Evolutionary conservation across 805 yeast species (phyloP).

Genomic region (Wickerhamiella kazuoi): DNA sequence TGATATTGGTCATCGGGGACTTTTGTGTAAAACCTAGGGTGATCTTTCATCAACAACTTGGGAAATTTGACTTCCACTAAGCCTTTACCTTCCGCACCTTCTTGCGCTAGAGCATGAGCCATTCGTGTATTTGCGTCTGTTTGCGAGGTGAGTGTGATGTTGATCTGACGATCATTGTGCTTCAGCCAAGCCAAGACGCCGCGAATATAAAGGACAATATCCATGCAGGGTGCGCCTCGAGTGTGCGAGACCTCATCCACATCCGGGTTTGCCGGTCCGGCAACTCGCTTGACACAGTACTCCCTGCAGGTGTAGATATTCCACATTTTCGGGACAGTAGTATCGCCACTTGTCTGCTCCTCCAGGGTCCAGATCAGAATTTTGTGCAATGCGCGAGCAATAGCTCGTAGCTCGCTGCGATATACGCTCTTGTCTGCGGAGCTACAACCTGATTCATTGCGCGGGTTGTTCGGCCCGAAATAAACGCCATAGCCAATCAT

Average conservation of each 20-base stretch:
- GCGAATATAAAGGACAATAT: slow-evolving; percentile 6
- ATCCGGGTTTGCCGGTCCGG: neutral
- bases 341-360: neutral
- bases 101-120: slow-evolving; percentile 1
- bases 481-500: slow-evolving; percentile 5
- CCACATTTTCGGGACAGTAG: neutral
- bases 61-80: neutral
- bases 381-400: slow-evolving; percentile 2
- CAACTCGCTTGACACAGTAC: slow-evolving; percentile 2
- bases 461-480: slow-evolving; percentile 5
- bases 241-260: slow-evolving; percentile 1
- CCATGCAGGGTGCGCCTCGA: slow-evolving; percentile 7
- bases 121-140: neutral
- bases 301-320: slow-evolving; percentile 5
- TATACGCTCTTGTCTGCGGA: slow-evolving; percentile 3
- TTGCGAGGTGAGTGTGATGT: neutral
- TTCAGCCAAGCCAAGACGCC: slow-evolving; percentile 2
- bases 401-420: slow-evolving; percentile 7
- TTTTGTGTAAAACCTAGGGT: neutral
- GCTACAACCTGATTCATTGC: slow-evolving; percentile 4
- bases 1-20: neutral
- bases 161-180: neutral
- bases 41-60: neutral
- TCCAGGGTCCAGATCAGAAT: neutral
- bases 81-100: neutral